phyloP scores from a whole-genome alignment of 2,329 filamentous ascomycete genomes.

The Phymatotrichopsis omnivora region DNA sequence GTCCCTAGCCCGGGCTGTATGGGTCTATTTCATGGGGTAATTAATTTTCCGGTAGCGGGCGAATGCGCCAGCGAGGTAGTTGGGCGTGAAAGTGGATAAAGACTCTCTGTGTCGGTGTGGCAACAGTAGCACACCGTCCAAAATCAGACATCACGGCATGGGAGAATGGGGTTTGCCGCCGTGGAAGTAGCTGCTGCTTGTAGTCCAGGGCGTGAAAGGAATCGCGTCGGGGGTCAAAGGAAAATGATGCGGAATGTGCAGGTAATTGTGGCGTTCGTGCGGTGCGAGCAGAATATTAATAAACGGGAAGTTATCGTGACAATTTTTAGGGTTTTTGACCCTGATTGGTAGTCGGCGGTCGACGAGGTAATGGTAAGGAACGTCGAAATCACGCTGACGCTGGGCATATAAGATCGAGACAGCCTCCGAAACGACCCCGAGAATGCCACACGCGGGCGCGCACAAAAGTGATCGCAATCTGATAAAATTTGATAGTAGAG shows the following conservation, averaged over 20 bases:
- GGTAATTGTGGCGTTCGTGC: conserved; percentile 52
- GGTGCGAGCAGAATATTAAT: conserved; percentile 57
- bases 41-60: conserved; percentile 49
- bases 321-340: no score
- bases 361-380: conserved; percentile 60
- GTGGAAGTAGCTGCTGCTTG: no score
- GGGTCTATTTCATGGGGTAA: conserved; percentile 44
- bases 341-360: conserved; percentile 55
- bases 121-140: no score
- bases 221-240: conserved; percentile 55
- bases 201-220: no score
- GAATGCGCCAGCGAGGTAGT: conserved; percentile 47
- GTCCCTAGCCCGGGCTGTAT: no score
- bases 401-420: conserved; percentile 43
- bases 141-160: no score
- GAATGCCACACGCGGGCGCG: no score
- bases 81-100: conserved; percentile 45
- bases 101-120: no score
- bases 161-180: no score
- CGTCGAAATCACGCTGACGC: conserved; percentile 57
- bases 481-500: no score
- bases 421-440: no score
- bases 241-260: conserved; percentile 58
- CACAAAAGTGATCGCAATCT: no score
- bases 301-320: conserved; percentile 46